phyloP scores from a whole-genome alignment of 768 basidiomycete species.

The Suillus subaureus region DNA sequence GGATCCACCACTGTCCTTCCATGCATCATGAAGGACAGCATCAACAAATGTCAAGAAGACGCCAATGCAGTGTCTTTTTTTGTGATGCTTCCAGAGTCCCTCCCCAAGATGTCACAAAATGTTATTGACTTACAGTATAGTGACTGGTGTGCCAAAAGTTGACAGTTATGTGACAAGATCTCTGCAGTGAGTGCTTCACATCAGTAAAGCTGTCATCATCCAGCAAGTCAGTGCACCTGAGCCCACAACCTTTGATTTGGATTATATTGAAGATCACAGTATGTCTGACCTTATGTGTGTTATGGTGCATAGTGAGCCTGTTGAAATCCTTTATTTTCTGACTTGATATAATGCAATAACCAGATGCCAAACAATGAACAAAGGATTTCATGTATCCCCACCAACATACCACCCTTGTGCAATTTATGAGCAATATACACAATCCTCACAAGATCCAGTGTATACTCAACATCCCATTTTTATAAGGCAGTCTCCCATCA shows the following conservation, averaged over 20 bases:
- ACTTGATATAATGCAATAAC: neutral
- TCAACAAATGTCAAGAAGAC: neutral
- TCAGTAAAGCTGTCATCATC: neutral
- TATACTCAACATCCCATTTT: neutral
- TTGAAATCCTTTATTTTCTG: neutral
- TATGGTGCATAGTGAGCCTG: neutral
- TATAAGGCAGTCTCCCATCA: neutral
- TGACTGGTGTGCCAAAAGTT: too few relatives aligned
- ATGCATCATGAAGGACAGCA: neutral
- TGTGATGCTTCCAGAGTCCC: neutral
- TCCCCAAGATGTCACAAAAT: neutral
- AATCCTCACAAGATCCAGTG: neutral
- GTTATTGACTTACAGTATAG: neutral
- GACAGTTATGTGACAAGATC: too few relatives aligned
- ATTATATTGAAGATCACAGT: neutral
- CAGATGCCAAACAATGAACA: neutral
- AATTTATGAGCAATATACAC: neutral
- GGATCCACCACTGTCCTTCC: neutral
- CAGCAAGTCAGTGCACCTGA: neutral
- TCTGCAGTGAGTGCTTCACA: too few relatives aligned
- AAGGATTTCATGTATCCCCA: neutral
- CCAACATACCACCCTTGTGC: neutral
- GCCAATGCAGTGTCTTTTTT: neutral
- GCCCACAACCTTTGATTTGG: neutral
- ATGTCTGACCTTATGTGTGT: neutral